Evolutionary conservation across 805 yeast species (phyloP), one percentile per base, ranked within the genome.

Genomic region (Pichia gijzeniarum): DNA sequence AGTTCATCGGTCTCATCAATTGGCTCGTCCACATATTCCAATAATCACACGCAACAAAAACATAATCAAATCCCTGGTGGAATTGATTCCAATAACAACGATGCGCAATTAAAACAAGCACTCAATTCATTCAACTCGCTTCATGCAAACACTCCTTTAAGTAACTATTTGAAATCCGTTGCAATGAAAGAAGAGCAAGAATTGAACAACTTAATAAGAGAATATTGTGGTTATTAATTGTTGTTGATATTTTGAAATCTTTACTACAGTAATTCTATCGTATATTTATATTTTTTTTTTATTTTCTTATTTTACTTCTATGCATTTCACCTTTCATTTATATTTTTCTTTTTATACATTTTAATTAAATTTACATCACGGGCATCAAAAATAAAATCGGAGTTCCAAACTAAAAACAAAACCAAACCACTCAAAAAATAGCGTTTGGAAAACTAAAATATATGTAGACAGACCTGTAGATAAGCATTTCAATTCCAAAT

Each of bases 131-230:
- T 25, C 28, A 25, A 25, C 10, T 31, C 43, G 33, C 13, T 47
- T 50, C 33, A 53, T 49, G 40, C 48, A 19, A 57, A 60, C 43
- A 53, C 48, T 35, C 50, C 62, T 17, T 47, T 61, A 32, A 52
- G 50, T 38, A 53, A 56, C 28, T 53, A 59, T 44, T 55, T 64
- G 38, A 64, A 64, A 44, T 53, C 61, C 6, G 65, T 57, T 33
- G 67, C 67, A n/a, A 48, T 52, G 36, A 57, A 53, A 22, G 68
- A 64, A 50, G 66, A 64, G 42, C 60, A 57, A 48, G 63, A 64
- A 48, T 54, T 64, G 37, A 60, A 55, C 44, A 56, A 55, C 27
- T 48, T 63, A 33, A 60, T 64, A 53, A 63, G 61, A 55, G 62
- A 61, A 47, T 64, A 64, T 54, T 62, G 67, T 43, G 53, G 61